A percentile compares a stretch with the other conserved stretches of the same genome.
Evolutionary conservation across 2,329 filamentous ascomycete species (phyloP).

Genomic region (Metarhizium album): DNA sequence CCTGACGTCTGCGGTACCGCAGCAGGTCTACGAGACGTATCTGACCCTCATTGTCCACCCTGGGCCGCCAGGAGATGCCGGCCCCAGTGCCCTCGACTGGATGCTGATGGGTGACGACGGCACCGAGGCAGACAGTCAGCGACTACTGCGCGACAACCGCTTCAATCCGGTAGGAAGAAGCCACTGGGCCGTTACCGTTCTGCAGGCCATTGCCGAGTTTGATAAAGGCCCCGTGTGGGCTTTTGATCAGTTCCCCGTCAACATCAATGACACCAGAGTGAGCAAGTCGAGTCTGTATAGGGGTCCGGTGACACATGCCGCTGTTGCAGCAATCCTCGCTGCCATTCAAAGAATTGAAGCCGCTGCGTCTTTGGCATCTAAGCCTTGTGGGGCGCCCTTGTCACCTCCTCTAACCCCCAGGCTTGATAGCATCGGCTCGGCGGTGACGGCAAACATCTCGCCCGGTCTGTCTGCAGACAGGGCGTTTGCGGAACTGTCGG

Average conservation of each 20-base stretch:
- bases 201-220: conserved; percentile 28
- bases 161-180: conserved; percentile 21
- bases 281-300: conserved; percentile 31
- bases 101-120: conserved; percentile 31
- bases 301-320: conserved; percentile 26
- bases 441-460: conserved; percentile 5
- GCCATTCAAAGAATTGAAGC: conserved; percentile 25
- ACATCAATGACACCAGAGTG: conserved; percentile 27
- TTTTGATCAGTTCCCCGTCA: conserved; percentile 29
- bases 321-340: conserved; percentile 24
- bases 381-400: background rate
- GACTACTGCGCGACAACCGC: conserved; percentile 17
- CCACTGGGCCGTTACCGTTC: conserved; percentile 30
- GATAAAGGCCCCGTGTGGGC: conserved; percentile 34
- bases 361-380: conserved; percentile 10
- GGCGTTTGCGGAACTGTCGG: conserved; percentile 19
- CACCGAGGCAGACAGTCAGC: conserved; percentile 17
- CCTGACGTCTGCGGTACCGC: conserved; percentile 26
- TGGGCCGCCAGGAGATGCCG: conserved; percentile 30
- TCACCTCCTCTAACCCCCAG: conserved; percentile 5
- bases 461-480: conserved; percentile 16
- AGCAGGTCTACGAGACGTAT: conserved; percentile 24
- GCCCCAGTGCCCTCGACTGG: conserved; percentile 31
- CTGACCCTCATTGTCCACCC: conserved; percentile 30
- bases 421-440: background rate